phyloP scores from a whole-genome alignment of 2,329 filamentous ascomycete species.

The Didymella pinodella region DNA sequence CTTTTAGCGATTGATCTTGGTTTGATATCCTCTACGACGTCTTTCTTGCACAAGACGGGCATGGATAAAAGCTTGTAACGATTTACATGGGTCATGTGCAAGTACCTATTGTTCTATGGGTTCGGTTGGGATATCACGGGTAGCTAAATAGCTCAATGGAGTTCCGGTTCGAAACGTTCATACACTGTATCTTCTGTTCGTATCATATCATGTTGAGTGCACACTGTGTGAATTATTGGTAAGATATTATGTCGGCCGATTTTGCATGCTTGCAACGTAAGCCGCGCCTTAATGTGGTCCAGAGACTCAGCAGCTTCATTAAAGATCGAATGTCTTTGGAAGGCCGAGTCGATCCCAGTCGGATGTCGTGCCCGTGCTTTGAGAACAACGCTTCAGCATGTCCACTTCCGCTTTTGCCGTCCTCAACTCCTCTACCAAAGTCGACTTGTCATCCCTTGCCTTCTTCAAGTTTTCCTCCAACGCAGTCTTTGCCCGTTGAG shows the following conservation, averaged over 20 bases:
- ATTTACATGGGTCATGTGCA: slow-evolving; percentile 30
- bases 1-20: slow-evolving; percentile 33
- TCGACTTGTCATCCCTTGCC: background rate
- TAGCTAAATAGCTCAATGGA: slow-evolving; percentile 41
- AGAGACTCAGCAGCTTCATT: background rate
- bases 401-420: background rate
- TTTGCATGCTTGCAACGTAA: background rate
- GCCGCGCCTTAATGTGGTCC: background rate
- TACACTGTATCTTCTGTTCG: background rate
- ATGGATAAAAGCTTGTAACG: slow-evolving; percentile 38
- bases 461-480: background rate
- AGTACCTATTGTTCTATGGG: slow-evolving; percentile 24
- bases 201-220: background rate
- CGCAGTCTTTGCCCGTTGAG: too few relatives aligned
- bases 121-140: slow-evolving; percentile 26
- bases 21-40: slow-evolving; percentile 30
- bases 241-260: background rate
- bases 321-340: background rate
- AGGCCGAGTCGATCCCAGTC: too few relatives aligned
- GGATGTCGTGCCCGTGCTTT: background rate
- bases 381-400: background rate
- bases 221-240: too few relatives aligned
- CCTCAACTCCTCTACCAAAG: background rate
- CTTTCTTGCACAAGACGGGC: slow-evolving; percentile 24
- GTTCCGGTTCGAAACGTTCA: slow-evolving; percentile 37